phyloP scores from a whole-genome alignment of 768 basidiomycete genomes.

The Tricholoma bakamatsutake region DNA sequence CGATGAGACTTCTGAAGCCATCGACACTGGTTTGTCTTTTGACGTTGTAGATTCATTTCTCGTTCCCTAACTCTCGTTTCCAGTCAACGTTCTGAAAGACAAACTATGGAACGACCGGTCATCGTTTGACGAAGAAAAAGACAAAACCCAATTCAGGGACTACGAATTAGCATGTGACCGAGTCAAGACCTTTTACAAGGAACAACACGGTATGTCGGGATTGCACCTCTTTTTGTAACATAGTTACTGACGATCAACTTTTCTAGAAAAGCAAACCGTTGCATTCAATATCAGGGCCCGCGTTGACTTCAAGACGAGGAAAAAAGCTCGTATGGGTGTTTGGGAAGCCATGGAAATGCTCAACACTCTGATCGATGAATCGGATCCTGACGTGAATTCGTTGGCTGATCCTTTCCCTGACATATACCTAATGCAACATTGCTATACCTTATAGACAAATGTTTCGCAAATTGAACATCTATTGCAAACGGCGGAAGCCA shows the following conservation, averaged over 20 bases:
- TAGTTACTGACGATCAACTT: not conserved
- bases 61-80: not conserved
- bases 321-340: constrained; percentile 71
- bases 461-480: constrained; percentile 88
- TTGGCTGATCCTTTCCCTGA: not conserved
- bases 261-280: constrained; percentile 78
- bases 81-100: constrained; percentile 68
- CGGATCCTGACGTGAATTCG: constrained; percentile 73
- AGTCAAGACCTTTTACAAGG: constrained; percentile 72
- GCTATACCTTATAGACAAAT: constrained; percentile 43
- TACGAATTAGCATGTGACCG: constrained; percentile 74
- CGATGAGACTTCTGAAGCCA: constrained; percentile 40
- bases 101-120: constrained; percentile 53
- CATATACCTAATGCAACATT: not conserved
- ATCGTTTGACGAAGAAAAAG: constrained; percentile 53
- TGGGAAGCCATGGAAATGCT: constrained; percentile 88
- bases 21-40: constrained; percentile 37
- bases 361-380: constrained; percentile 83
- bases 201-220: constrained; percentile 57
- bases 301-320: constrained; percentile 61
- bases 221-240: not conserved
- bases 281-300: constrained; percentile 79
- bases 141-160: constrained; percentile 65
- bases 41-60: not conserved
- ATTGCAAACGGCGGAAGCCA: constrained; percentile 88